Evolutionary conservation across 1,284 basidiomycete species (phyloP), one percentile per base, ranked within the genome.

Genomic region (Wallemia hederae): DNA sequence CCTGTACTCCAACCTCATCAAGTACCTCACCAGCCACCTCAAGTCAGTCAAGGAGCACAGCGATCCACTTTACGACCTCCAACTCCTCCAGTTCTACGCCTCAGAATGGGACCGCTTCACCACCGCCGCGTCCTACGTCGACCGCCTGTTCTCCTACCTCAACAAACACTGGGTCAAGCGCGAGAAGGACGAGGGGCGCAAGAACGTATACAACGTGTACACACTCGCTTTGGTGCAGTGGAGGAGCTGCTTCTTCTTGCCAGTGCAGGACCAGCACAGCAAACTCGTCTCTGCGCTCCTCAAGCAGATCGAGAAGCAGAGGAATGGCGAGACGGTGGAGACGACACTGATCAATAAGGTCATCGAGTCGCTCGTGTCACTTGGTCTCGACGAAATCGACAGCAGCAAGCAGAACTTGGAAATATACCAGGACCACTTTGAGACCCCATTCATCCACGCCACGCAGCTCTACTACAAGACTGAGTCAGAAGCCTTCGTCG

Each of bases 131-230:
- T 89, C 87, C 70, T 97, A 91, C 70, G 83, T 98, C 68, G 90
- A 94, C 69, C 82, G 90, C 63, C 74, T 98, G 55, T 97, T 97
- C 75, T 85, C 87, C 24, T 97, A 97, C 72, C 80, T 97, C 63
- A 97, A 98, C 71, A 85, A 92, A 62, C 90, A 97, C 73, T 99
- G 94, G 94, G 91, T 99, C 59, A 96, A 94, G 74, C 80, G 92
- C 57, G 91, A 98, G 71, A 83, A 92, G 69, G 94, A 98, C 67
- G 92, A 99, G 70, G 94, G 94, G 2, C 79, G 89, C 67, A 97
- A 91, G 72, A 83, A 85, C 60, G 84, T 97, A 55, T 96, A 94
- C 72, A 82, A 81, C 2, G 87, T 99, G 27, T 98, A 97, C 72
- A 98, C 91, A 27, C 81, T 98, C 63, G 87, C 92, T 2, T 78